Evolutionary conservation across 2,329 filamentous ascomycete species (phyloP).

Genomic region (Phaeophleospora eucalypticola): DNA sequence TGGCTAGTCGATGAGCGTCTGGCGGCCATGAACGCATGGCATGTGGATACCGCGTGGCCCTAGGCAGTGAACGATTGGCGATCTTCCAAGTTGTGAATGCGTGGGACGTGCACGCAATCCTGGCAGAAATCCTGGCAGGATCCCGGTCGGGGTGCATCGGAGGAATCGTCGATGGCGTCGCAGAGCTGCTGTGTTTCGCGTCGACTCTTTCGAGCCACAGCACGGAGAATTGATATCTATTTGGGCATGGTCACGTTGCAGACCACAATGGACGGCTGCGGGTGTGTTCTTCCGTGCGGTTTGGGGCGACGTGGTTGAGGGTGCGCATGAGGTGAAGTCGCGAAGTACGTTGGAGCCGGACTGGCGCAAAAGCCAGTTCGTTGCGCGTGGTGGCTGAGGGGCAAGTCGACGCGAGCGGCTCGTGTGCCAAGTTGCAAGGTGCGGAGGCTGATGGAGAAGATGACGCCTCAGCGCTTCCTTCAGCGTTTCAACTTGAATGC

Average conservation of each 20-base stretch:
- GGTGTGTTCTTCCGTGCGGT: neutral
- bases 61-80: neutral
- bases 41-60: no score
- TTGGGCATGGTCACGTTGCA: neutral
- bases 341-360: neutral
- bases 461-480: no score
- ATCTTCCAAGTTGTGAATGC: neutral
- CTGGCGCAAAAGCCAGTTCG: neutral
- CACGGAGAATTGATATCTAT: neutral
- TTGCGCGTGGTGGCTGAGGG: neutral
- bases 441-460: no score
- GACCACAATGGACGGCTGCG: neutral
- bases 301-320: neutral
- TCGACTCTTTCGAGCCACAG: neutral
- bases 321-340: neutral
- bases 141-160: neutral
- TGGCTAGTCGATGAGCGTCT: no score
- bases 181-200: neutral
- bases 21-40: no score
- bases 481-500: no score
- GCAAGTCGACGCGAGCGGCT: neutral
- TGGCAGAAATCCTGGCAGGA: neutral
- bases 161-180: neutral
- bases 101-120: neutral
- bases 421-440: no score